These are phyloP conservation scores for Tolypocladium ovalisporum DNA, from an alignment of 2,329 filamentous ascomycete species.

Conservation along the genomic window DNA sequence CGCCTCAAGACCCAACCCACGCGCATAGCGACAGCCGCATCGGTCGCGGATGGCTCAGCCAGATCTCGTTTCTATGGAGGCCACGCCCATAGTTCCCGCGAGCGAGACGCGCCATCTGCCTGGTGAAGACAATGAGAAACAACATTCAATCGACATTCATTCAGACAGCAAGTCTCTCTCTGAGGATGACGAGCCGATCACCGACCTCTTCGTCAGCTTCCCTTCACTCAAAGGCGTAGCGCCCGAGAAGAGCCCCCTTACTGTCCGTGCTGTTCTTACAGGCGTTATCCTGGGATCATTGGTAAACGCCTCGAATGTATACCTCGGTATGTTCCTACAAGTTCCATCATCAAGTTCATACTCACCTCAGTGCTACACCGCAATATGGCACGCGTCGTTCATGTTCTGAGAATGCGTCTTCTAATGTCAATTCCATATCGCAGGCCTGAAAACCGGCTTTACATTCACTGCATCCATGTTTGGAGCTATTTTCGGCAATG, in stretches of 20 bases:
- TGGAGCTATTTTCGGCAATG: slow-evolving; percentile 48
- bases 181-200: slow-evolving; percentile 16
- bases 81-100: not conserved
- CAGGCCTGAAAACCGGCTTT: slow-evolving; percentile 40
- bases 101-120: not conserved
- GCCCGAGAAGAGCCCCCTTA: slow-evolving; percentile 38
- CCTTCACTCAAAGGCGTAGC: slow-evolving; percentile 27
- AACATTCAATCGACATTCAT: slow-evolving; percentile 6
- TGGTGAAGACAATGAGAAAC: slow-evolving; percentile 10
- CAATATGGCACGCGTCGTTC: not conserved
- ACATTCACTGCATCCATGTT: slow-evolving; percentile 37
- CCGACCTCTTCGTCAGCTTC: slow-evolving; percentile 29
- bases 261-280: slow-evolving; percentile 41
- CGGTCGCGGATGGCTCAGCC: not conserved
- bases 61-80: not conserved
- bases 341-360: not conserved
- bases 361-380: no score
- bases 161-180: slow-evolving; percentile 16
- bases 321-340: slow-evolving; percentile 33
- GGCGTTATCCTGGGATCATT: slow-evolving; percentile 46
- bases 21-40: not conserved
- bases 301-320: slow-evolving; percentile 52
- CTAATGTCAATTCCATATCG: not conserved
- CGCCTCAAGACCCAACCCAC: no score
- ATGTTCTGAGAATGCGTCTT: no score